phyloP scores from a whole-genome alignment of 2,329 filamentous ascomycete genomes.

The Paracoccidioides lutzii region DNA sequence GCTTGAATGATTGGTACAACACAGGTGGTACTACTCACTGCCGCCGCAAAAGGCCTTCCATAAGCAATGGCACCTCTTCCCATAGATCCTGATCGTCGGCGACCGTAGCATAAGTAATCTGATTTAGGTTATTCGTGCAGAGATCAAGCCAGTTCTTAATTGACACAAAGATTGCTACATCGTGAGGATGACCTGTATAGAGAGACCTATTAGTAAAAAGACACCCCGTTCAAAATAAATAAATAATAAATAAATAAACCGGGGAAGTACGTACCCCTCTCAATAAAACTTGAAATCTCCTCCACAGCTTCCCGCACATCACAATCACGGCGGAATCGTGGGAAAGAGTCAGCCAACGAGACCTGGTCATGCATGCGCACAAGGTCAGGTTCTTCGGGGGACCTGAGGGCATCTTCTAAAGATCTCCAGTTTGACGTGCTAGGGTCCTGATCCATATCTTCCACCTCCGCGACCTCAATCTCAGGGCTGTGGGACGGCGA shows the following conservation, averaged over 20 bases:
- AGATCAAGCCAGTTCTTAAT: constrained; percentile 33
- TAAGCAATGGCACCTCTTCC: constrained; percentile 29
- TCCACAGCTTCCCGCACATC: constrained; percentile 23
- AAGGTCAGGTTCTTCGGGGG: constrained; percentile 20
- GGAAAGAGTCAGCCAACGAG: constrained; percentile 26
- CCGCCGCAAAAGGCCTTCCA: constrained; percentile 30
- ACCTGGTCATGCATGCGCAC: constrained; percentile 24
- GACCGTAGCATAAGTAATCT: constrained; percentile 23
- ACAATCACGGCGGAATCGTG: constrained; percentile 19
- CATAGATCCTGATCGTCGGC: constrained; percentile 33
- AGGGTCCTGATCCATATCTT: constrained; percentile 38
- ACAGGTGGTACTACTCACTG: constrained; percentile 16
- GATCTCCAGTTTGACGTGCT: constrained; percentile 33
- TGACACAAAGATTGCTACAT: constrained; percentile 20
- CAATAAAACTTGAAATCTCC: constrained; percentile 21
- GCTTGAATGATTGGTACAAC: not conserved
- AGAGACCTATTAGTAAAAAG: not conserved
- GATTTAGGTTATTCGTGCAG: constrained; percentile 23
- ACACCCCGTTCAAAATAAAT: not conserved
- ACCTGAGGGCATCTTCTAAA: constrained; percentile 23
- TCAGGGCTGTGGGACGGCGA: constrained; percentile 34
- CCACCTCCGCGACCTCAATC: constrained; percentile 38
- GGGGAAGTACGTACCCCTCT: constrained; percentile 22
- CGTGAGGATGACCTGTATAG: constrained; percentile 19
- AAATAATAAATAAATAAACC: not conserved